Evolutionary conservation across 805 yeast genomes (phyloP).

Genomic region (Isabelozyma rhagii): DNA sequence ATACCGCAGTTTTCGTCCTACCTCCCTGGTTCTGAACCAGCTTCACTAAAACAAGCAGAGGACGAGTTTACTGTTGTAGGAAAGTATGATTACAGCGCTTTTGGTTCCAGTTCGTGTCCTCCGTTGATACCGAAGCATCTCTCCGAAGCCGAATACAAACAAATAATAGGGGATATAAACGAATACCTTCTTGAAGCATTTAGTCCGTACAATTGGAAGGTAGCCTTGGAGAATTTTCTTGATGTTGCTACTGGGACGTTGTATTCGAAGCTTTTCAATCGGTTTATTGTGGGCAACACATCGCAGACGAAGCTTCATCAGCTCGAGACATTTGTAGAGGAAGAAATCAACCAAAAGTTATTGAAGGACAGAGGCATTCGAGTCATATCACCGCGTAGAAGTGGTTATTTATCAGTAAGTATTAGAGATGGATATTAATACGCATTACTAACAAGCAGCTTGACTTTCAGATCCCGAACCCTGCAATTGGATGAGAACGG

Average conservation of each 20-base stretch:
- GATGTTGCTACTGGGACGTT: slow-evolving; percentile 40
- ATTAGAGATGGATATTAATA: background rate
- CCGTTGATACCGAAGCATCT: slow-evolving; percentile 34
- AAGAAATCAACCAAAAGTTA: background rate
- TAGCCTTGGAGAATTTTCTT: slow-evolving; percentile 35
- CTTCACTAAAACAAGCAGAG: slow-evolving; percentile 39
- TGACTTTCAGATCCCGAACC: slow-evolving; percentile 50
- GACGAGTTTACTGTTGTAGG: slow-evolving; percentile 36
- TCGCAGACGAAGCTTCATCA: slow-evolving; percentile 28
- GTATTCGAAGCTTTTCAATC: slow-evolving; percentile 18
- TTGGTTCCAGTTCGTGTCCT: slow-evolving; percentile 52
- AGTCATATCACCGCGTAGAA: slow-evolving; percentile 48
- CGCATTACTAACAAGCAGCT: slow-evolving; percentile 14
- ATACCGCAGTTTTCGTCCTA: slow-evolving; percentile 55
- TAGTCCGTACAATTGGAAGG: slow-evolving; percentile 23
- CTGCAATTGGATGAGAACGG: background rate
- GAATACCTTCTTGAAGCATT: slow-evolving; percentile 35
- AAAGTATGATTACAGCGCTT: slow-evolving; percentile 36
- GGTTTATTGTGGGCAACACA: slow-evolving; percentile 11
- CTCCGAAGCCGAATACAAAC: slow-evolving; percentile 31
- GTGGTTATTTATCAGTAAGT: slow-evolving; percentile 54
- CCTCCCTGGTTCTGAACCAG: slow-evolving; percentile 63
- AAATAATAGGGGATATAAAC: slow-evolving; percentile 47
- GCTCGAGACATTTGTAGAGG: slow-evolving; percentile 42
- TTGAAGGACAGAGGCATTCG: slow-evolving; percentile 21